Evolutionary conservation across 2,329 filamentous ascomycete species (phyloP).

Genomic region (Pseudopyricularia javanii): DNA sequence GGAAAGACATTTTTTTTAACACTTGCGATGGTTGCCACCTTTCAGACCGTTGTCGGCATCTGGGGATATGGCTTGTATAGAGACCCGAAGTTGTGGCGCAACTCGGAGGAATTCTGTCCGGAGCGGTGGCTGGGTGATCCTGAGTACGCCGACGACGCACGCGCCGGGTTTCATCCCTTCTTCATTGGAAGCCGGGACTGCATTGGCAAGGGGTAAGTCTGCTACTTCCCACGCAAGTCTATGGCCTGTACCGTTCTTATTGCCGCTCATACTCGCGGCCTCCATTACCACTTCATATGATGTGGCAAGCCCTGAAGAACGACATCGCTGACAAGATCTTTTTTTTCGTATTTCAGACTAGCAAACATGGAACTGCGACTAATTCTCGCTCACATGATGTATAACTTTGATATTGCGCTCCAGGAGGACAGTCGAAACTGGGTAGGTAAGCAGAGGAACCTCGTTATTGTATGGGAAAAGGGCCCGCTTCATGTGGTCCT

Average conservation of each 20-base stretch:
- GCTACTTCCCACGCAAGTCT: not conserved
- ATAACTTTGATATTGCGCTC: not conserved
- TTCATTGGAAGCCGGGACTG: conserved; percentile 6
- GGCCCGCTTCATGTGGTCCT: not conserved
- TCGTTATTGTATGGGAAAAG: not conserved
- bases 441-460: not conserved
- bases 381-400: not conserved
- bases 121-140: conserved; percentile 20
- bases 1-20: not conserved
- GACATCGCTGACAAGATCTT: not conserved
- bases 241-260: not conserved
- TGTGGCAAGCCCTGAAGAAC: no score
- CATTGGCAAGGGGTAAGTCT: conserved; percentile 3
- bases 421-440: not conserved
- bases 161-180: conserved; percentile 16
- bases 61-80: not conserved
- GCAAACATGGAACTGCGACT: not conserved
- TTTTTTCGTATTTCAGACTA: not conserved
- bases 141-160: conserved; percentile 24
- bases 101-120: conserved; percentile 15
- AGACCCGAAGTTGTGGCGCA: conserved; percentile 1
- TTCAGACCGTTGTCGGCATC: not conserved
- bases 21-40: no score
- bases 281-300: no score
- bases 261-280: no score